Evolutionary conservation across 129 eudicot genomes (phyloP).

Genomic region (Arctium lappa): DNA sequence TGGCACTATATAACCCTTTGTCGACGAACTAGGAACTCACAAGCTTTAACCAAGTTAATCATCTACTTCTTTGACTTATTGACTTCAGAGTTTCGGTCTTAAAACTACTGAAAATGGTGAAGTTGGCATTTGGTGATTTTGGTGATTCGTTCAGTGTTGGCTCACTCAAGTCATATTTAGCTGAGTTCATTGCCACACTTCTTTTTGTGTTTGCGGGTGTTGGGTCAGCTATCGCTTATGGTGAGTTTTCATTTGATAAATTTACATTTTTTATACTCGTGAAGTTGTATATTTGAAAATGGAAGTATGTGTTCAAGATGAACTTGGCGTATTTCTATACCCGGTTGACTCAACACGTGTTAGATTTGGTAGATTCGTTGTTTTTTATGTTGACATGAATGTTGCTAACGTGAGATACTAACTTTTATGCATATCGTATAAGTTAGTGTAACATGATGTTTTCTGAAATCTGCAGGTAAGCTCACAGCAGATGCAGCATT

Average conservation of each 20-base stretch:
- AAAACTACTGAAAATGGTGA: conserved; percentile 46
- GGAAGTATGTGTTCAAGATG: not conserved
- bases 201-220: conserved; percentile 69
- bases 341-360: not conserved
- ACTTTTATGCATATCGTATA: not conserved
- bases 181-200: conserved; percentile 70
- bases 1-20: conserved; percentile 19
- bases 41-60: conserved; percentile 15
- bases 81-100: not conserved
- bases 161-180: conserved; percentile 50
- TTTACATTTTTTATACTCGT: not conserved
- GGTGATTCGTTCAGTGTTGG: conserved; percentile 53
- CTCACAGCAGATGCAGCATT: conserved; percentile 47
- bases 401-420: not conserved
- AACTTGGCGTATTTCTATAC: not conserved
- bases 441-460: not conserved
- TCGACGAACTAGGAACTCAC: not conserved
- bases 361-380: not conserved
- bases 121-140: conserved; percentile 52
- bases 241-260: conserved; percentile 12
- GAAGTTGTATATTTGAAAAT: not conserved
- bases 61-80: conserved; percentile 12
- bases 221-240: conserved; percentile 56
- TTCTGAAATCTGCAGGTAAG: conserved; percentile 34
- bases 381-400: not conserved